phyloP scores from a whole-genome alignment of 164 flowering plant genomes.

The Protea cynaroides region DNA sequence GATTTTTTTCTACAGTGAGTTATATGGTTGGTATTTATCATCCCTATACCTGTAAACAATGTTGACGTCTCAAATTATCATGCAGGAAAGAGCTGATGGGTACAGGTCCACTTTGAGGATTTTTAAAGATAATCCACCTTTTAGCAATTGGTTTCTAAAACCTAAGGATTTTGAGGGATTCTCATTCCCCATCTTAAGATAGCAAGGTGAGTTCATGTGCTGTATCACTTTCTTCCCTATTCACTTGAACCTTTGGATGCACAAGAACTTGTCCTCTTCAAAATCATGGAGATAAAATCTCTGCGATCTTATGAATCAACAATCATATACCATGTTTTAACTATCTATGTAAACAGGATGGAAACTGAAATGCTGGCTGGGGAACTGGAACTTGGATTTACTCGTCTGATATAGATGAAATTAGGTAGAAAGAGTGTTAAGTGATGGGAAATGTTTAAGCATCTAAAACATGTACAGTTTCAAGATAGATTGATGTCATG shows the following conservation, averaged over 20 bases:
- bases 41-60: neutral
- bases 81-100: conserved; percentile 53
- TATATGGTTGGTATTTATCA: neutral
- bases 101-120: conserved; percentile 37
- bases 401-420: neutral
- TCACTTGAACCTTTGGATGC: neutral
- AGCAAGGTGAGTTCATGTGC: conserved; percentile 9
- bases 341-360: neutral
- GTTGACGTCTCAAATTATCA: conserved; percentile 6
- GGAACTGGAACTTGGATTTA: neutral
- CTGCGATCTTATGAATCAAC: neutral
- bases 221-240: neutral
- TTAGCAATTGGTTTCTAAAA: conserved; percentile 55
- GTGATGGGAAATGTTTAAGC: neutral
- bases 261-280: neutral
- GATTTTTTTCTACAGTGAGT: neutral
- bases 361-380: neutral
- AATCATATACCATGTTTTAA: neutral
- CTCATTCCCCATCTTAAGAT: conserved; percentile 18
- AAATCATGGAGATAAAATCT: neutral
- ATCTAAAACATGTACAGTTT: neutral
- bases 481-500: neutral
- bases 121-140: conserved; percentile 48
- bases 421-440: neutral
- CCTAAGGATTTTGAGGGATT: conserved; percentile 33